A percentile compares a stretch with the other conserved stretches of the same genome.
Conservation (phyloP, 495 filamentous ascomycete species). For the Penicillium nucicola region DNA sequence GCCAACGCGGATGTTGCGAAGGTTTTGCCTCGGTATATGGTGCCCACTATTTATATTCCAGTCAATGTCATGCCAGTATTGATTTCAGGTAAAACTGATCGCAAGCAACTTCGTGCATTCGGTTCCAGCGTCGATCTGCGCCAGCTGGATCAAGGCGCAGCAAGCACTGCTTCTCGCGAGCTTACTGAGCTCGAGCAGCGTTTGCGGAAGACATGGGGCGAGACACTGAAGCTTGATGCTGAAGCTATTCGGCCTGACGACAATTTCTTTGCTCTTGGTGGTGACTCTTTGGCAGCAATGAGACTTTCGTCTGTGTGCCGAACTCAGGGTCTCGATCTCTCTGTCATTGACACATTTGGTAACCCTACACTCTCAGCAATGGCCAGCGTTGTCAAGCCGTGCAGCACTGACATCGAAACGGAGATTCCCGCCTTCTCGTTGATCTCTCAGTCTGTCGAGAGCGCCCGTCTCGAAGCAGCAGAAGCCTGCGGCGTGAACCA, state of each 20-base stretch:
- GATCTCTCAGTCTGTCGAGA: constrained; percentile 28
- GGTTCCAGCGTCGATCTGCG: constrained; percentile 31
- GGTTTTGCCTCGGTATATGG: constrained; percentile 43
- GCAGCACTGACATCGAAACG: constrained; percentile 3
- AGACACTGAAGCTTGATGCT: constrained; percentile 33
- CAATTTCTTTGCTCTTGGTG: constrained; percentile 60
- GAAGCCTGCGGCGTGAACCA: constrained; percentile 25
- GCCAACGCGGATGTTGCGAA: constrained; percentile 26
- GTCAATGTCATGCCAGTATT: constrained; percentile 36
- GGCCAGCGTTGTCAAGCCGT: constrained; percentile 21
- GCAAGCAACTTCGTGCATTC: constrained; percentile 33
- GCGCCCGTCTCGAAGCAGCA: constrained; percentile 27
- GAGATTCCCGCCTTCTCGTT: constrained; percentile 32
- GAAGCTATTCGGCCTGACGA: constrained; percentile 32
- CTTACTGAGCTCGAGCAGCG: constrained; percentile 34
- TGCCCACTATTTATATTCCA: constrained; percentile 42
- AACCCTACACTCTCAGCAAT: constrained; percentile 46
- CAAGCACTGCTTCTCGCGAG: constrained; percentile 15
- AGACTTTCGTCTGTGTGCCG: constrained; percentile 37
- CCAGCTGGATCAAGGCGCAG: constrained; percentile 20
- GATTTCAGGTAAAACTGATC: constrained; percentile 46
- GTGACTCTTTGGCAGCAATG: constrained; percentile 64
- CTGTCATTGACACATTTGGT: constrained; percentile 42
- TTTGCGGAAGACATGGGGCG: constrained; percentile 41
- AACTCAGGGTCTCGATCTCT: constrained; percentile 29